Conservation (phyloP, 495 filamentous ascomycete species). For the Aspergillus homomorphus region DNA sequence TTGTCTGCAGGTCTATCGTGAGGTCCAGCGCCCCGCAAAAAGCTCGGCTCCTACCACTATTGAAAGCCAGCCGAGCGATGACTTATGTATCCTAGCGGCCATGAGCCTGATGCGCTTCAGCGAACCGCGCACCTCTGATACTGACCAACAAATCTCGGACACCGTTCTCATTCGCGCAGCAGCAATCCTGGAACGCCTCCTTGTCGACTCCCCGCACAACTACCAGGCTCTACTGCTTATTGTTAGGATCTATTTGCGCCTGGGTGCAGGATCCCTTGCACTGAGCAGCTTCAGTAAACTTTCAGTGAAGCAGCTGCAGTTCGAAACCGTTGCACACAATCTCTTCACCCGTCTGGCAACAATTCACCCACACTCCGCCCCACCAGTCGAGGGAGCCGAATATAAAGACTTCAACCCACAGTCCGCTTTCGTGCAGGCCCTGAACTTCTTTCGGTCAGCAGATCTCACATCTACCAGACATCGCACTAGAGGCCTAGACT, state of each 20-base stretch:
- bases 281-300: constrained; percentile 52
- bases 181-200: constrained; percentile 47
- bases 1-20: constrained; percentile 47
- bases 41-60: constrained; percentile 33
- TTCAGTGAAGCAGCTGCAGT: constrained; percentile 60
- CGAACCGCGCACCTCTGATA: constrained; percentile 20
- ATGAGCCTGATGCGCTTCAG: constrained; percentile 51
- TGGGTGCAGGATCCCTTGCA: constrained; percentile 54
- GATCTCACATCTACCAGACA: constrained; percentile 33
- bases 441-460: constrained; percentile 40
- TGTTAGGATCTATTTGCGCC: constrained; percentile 50
- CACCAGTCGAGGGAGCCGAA: constrained; percentile 39
- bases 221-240: constrained; percentile 56
- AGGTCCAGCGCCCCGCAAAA: constrained; percentile 18
- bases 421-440: constrained; percentile 37
- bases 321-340: constrained; percentile 56
- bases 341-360: constrained; percentile 57
- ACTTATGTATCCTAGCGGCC: constrained; percentile 53
- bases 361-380: constrained; percentile 49
- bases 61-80: constrained; percentile 57
- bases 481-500: constrained; percentile 34
- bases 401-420: constrained; percentile 46
- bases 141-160: constrained; percentile 24
- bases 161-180: constrained; percentile 50
- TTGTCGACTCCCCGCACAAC: constrained; percentile 53